Percentiles rank a stretch among this genome's conserved stretches.
Evolutionary conservation across 495 filamentous ascomycete genomes (phyloP).

Genomic region (Neurospora terricola): DNA sequence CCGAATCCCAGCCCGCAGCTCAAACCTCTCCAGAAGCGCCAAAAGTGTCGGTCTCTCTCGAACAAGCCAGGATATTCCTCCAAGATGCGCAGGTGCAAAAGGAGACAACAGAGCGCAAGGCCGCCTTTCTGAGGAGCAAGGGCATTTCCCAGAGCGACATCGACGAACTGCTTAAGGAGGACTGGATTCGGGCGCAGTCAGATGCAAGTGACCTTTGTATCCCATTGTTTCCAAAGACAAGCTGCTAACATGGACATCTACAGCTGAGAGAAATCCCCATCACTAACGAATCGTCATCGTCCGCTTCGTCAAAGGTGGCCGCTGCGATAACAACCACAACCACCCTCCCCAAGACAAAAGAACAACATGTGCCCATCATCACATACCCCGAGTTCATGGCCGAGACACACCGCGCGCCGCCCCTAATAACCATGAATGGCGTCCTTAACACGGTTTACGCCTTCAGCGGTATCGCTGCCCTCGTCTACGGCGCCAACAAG

Average conservation of each 20-base stretch:
- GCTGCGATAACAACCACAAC: constrained; percentile 3
- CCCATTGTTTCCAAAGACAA: neutral
- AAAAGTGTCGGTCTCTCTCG: constrained; percentile 38
- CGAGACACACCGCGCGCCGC: constrained; percentile 49
- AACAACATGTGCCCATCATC: constrained; percentile 73
- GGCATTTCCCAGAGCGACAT: constrained; percentile 62
- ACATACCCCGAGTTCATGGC: constrained; percentile 94
- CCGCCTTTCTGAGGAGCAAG: constrained; percentile 70
- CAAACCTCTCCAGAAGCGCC: constrained; percentile 9
- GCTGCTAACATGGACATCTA: neutral
- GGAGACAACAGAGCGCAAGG: constrained; percentile 61
- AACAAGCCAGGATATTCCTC: constrained; percentile 72
- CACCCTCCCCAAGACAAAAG: constrained; percentile 14
- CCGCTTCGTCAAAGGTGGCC: neutral
- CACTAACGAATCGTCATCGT: neutral
- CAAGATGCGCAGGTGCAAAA: constrained; percentile 64
- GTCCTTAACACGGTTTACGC: constrained; percentile 73
- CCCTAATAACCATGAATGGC: constrained; percentile 65
- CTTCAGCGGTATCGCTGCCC: constrained; percentile 56
- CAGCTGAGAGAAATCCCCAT: constrained; percentile 3
- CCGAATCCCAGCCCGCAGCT: neutral
- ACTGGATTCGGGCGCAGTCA: constrained; percentile 18
- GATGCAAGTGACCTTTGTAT: constrained; percentile 14
- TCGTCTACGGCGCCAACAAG: constrained; percentile 72
- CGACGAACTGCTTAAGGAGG: constrained; percentile 48